A percentile compares a stretch with the other conserved stretches of the same genome.
These are phyloP conservation scores for Rutstroemia sp. DNA, from an alignment of 2,329 filamentous ascomycete species.

Conservation along the genomic window DNA sequence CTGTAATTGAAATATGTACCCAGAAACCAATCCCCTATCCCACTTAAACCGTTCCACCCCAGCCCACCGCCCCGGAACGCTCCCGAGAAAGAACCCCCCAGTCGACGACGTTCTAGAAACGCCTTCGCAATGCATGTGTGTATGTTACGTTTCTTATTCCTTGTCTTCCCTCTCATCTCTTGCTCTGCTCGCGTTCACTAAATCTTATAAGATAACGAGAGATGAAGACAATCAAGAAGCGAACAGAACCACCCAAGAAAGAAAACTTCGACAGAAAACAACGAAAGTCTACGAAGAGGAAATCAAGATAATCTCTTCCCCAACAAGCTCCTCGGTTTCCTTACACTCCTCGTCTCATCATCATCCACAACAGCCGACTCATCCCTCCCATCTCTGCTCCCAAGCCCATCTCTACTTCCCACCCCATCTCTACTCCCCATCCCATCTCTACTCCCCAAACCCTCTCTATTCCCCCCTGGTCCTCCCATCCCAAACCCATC, in stretches of 20 bases:
- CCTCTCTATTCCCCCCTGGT: neutral
- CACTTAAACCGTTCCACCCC: no score
- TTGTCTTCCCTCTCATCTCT: no score
- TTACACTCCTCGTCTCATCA: conserved; percentile 19
- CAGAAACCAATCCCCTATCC: no score
- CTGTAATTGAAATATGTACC: no score
- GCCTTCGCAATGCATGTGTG: neutral
- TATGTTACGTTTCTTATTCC: neutral
- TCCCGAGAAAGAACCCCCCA: no score
- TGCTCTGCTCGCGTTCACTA: neutral
- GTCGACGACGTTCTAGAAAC: neutral
- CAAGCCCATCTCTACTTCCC: neutral
- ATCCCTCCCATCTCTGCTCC: neutral
- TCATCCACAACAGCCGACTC: conserved; percentile 9
- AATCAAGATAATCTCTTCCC: conserved; percentile 27
- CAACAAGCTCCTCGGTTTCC: conserved; percentile 26
- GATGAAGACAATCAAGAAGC: neutral
- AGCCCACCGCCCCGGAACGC: no score
- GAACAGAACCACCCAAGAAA: neutral
- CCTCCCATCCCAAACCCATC: neutral
- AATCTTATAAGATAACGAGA: neutral
- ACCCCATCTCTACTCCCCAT: neutral
- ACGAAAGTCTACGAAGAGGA: conserved; percentile 4
- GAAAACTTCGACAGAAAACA: neutral
- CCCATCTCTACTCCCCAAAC: conserved; percentile 18